phyloP scores from a whole-genome alignment of 495 filamentous ascomycete genomes.

The Penicillium argentinense region DNA sequence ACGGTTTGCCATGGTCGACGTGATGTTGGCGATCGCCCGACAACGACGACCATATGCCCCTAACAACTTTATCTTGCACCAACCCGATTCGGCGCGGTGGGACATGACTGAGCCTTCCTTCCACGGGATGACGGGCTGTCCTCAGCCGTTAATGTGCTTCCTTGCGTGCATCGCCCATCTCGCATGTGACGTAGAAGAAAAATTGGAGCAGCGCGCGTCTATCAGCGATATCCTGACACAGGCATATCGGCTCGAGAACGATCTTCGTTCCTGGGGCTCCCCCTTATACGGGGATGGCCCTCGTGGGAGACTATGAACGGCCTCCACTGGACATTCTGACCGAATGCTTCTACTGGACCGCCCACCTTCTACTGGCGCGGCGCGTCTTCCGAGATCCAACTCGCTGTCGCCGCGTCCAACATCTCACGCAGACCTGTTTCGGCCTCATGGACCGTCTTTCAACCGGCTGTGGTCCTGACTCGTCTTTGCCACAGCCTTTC shows the following conservation, averaged over 20 bases:
- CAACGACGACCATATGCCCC: constrained; percentile 29
- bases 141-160: constrained; percentile 30
- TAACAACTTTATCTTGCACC: constrained; percentile 17
- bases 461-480: constrained; percentile 29
- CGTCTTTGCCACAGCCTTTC: constrained; percentile 28
- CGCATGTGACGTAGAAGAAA: constrained; percentile 26
- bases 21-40: constrained; percentile 30
- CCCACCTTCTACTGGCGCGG: constrained; percentile 28
- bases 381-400: constrained; percentile 28
- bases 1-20: constrained; percentile 29
- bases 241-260: constrained; percentile 20
- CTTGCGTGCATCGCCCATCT: constrained; percentile 24
- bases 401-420: constrained; percentile 23
- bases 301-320: neutral
- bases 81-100: constrained; percentile 22
- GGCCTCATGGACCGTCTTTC: constrained; percentile 26
- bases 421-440: constrained; percentile 26
- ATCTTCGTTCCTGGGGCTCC: constrained; percentile 24
- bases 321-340: constrained; percentile 26
- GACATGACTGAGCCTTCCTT: constrained; percentile 28
- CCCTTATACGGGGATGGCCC: neutral
- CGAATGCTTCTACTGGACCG: constrained; percentile 31
- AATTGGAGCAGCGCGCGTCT: neutral
- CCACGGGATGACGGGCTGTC: constrained; percentile 32
- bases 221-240: constrained; percentile 7